A percentile compares a stretch with the other conserved stretches of the same genome.
These are phyloP conservation scores for Starmerella apis DNA, from an alignment of 805 yeast genomes.

Conservation along the genomic window DNA sequence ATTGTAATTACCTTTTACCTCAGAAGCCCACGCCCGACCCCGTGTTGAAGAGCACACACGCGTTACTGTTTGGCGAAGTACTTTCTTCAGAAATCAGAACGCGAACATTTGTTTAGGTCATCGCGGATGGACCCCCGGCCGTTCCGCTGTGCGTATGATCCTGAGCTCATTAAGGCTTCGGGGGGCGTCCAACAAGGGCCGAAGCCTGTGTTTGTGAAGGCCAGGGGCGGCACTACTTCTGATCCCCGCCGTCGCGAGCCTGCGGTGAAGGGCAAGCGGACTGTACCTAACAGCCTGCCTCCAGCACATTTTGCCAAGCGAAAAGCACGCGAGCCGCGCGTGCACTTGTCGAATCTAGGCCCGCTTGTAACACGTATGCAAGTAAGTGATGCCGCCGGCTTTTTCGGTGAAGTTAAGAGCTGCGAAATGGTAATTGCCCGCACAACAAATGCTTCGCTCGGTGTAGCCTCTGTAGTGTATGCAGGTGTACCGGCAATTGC, in stretches of 20 bases:
- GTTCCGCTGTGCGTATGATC: conserved; percentile 17
- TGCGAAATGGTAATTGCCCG: conserved; percentile 11
- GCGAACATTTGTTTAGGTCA: background rate
- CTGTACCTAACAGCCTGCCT: background rate
- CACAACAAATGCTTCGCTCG: conserved; percentile 18
- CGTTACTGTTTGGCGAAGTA: too few relatives aligned
- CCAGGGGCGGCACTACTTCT: background rate
- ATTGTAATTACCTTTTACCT: too few relatives aligned
- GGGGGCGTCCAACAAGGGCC: conserved; percentile 6
- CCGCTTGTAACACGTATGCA: conserved; percentile 12
- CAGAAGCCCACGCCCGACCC: too few relatives aligned
- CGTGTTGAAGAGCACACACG: too few relatives aligned
- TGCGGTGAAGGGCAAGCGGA: background rate
- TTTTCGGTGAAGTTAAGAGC: conserved; percentile 6
- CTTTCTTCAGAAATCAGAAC: too few relatives aligned
- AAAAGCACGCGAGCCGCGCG: background rate
- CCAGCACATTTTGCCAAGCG: conserved; percentile 9
- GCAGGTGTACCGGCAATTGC: background rate
- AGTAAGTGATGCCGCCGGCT: conserved; percentile 4
- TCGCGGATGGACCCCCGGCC: conserved; percentile 14
- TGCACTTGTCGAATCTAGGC: conserved; percentile 6
- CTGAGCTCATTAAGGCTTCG: conserved; percentile 12
- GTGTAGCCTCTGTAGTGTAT: conserved; percentile 14
- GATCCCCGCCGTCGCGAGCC: conserved; percentile 13
- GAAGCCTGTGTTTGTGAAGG: conserved; percentile 5